Percentiles rank a stretch among this genome's conserved stretches.
Conservation (phyloP, 352 stramenopile species). For the Elongisporangium senticosum region DNA sequence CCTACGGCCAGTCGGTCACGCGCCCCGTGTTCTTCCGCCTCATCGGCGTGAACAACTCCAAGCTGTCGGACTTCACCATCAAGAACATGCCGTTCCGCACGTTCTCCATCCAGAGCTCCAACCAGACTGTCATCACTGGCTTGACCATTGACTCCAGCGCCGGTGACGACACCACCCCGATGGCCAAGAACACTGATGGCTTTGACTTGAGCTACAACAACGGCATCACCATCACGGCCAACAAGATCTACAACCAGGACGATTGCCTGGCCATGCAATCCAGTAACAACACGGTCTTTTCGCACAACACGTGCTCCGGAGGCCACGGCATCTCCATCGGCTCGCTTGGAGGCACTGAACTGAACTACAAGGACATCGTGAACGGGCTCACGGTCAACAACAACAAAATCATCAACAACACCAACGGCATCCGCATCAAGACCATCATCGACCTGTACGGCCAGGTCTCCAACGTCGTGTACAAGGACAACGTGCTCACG, state of each 20-base stretch:
- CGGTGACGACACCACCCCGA: no score
- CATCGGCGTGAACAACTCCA: no score
- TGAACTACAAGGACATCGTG: constrained; percentile 13
- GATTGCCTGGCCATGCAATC: constrained; percentile 14
- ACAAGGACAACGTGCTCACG: constrained; percentile 15
- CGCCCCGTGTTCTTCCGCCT: no score
- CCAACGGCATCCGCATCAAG: constrained; percentile 29
- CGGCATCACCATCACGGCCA: constrained; percentile 16
- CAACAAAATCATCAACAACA: constrained; percentile 26
- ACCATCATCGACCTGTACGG: constrained; percentile 20
- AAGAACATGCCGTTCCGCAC: no score
- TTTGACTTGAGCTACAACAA: constrained; percentile 24
- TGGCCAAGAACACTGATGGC: no score
- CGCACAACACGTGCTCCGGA: constrained; percentile 9
- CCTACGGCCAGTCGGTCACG: no score
- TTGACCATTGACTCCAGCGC: no score
- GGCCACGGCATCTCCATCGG: constrained; percentile 25
- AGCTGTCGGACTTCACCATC: no score
- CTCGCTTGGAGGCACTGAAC: constrained; percentile 13
- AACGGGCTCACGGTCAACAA: constrained; percentile 14
- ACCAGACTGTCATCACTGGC: no score
- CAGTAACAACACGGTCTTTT: constrained; percentile 12
- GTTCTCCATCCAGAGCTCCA: no score
- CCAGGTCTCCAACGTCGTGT: constrained; percentile 14
- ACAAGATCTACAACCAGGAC: constrained; percentile 23